Evolutionary conservation across 2,329 filamentous ascomycete genomes (phyloP), one percentile per base, ranked within the genome.

Genomic region (Xylariaceae sp.): DNA sequence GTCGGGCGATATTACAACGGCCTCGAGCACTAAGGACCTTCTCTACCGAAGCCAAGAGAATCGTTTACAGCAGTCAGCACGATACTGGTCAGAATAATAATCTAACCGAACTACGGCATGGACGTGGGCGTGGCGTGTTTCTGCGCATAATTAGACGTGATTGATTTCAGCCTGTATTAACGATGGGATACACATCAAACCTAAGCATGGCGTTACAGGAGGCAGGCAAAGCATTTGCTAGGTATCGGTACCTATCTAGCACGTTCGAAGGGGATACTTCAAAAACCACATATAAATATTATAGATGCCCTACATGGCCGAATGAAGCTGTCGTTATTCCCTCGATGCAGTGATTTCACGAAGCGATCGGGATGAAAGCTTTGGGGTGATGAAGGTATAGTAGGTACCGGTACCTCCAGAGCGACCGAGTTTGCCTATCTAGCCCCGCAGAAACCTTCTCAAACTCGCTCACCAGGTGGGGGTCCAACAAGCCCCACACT

Each of bases 1-100:
- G 82, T 95, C 58, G 91, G 92, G 26, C 84, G 92, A 61, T 95
- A 86, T 53, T 62, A 63, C 50, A 59, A 44, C 48, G 49, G 18
- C 20, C 37, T 56, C 44, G 67, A 68, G 44, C 67, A 69, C 54
- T 69, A 52, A 55, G 48, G 43, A 40, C 44, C 37, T 44, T n/a
- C 21, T 23, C 48, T 26, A n/a, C 23, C 53, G 23, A 21, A 37
- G 20, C 40, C 14, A 20, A 44, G 44, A 21, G 21, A 20, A 55
- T 46, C 10, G 37, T 50, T 56, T 61, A 47, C 52, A 51, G 54
- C 29, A 26, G 51, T 55, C 49, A 41, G 54, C 21, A 56, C 55
- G 29, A 29, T 50, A 42, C 23, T 26, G 44, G 48, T 54, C 50
- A 53, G 57, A 46, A 47, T 49, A 44, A 20, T 45, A 44, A 55